Percentiles rank a stretch among this genome's conserved stretches.
Evolutionary conservation across 202 grass and related monocot genomes (phyloP).

Genomic region (Zizania palustris): DNA sequence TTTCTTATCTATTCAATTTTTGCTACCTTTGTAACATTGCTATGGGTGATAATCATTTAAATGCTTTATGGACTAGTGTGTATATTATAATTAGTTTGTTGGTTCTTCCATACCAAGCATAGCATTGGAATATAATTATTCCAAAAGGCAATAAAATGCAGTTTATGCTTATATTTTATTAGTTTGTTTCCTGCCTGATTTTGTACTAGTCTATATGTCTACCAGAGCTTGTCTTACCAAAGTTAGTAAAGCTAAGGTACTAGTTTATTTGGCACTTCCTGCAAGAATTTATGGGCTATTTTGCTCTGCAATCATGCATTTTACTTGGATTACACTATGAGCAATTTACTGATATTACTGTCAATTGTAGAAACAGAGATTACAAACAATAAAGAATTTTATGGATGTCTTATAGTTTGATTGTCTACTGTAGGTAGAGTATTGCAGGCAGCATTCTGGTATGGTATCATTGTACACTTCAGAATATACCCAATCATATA

Average conservation of each 20-base stretch:
- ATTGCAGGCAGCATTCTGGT: conserved; percentile 88
- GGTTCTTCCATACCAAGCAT: too few relatives aligned
- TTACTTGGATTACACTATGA: not conserved
- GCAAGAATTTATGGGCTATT: not conserved
- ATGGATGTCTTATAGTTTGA: conserved; percentile 35
- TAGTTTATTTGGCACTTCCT: not conserved
- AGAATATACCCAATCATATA: conserved; percentile 96
- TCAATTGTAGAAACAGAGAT: conserved; percentile 2
- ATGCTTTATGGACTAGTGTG: conserved; percentile 9
- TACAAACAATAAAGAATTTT: not conserved
- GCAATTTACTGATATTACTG: conserved; percentile 1
- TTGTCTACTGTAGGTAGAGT: conserved; percentile 66
- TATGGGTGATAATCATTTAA: not conserved
- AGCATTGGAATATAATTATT: not conserved
- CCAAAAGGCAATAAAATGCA: too few relatives aligned
- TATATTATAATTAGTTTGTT: not conserved
- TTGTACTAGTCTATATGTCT: not conserved
- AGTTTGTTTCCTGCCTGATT: too few relatives aligned
- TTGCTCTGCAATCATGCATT: not conserved
- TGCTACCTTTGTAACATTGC: not conserved
- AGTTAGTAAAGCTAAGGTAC: not conserved
- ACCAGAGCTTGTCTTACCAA: not conserved
- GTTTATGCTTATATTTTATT: too few relatives aligned
- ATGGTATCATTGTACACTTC: conserved; percentile 92
- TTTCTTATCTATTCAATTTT: conserved; percentile 27